phyloP scores from a whole-genome alignment of 2,329 filamentous ascomycete genomes.

The Nemania sp. region DNA sequence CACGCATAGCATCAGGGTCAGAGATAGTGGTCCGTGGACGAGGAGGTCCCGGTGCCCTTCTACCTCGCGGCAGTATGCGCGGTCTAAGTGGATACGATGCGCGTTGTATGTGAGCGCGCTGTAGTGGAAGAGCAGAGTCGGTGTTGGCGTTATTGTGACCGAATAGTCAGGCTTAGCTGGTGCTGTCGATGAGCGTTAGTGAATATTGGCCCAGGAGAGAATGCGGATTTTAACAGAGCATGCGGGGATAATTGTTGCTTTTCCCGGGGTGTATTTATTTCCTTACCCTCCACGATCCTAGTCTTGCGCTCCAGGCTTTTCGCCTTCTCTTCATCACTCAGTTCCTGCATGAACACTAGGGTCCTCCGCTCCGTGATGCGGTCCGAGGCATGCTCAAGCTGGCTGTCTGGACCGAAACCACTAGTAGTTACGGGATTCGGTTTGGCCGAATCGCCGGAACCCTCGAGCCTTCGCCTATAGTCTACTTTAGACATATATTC shows the following conservation, averaged over 20 bases:
- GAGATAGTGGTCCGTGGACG: slow-evolving; percentile 83
- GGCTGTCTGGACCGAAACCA: not conserved
- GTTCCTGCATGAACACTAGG: slow-evolving; percentile 55
- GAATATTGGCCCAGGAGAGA: not conserved
- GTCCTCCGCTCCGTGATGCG: slow-evolving; percentile 52
- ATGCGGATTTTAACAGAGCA: no score
- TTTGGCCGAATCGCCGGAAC: not conserved
- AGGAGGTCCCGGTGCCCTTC: slow-evolving; percentile 78
- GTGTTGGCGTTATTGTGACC: slow-evolving; percentile 65
- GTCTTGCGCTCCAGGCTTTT: slow-evolving; percentile 8
- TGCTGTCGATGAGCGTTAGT: not conserved
- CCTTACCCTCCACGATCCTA: slow-evolving; percentile 34
- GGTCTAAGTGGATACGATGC: slow-evolving; percentile 86
- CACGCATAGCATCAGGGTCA: slow-evolving; percentile 75
- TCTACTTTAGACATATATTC: slow-evolving; percentile 44
- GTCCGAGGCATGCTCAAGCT: not conserved
- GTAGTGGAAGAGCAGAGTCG: slow-evolving; percentile 81
- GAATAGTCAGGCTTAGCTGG: slow-evolving; percentile 40
- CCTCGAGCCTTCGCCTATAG: slow-evolving; percentile 11
- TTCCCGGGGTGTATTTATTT: no score
- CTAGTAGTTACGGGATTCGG: not conserved
- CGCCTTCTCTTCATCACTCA: slow-evolving; percentile 26
- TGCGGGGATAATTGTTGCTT: no score
- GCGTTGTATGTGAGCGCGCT: slow-evolving; percentile 91
- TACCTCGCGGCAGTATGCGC: slow-evolving; percentile 65